Conservation (phyloP, 768 basidiomycete genomes). For the Lentinula aciculospora region DNA sequence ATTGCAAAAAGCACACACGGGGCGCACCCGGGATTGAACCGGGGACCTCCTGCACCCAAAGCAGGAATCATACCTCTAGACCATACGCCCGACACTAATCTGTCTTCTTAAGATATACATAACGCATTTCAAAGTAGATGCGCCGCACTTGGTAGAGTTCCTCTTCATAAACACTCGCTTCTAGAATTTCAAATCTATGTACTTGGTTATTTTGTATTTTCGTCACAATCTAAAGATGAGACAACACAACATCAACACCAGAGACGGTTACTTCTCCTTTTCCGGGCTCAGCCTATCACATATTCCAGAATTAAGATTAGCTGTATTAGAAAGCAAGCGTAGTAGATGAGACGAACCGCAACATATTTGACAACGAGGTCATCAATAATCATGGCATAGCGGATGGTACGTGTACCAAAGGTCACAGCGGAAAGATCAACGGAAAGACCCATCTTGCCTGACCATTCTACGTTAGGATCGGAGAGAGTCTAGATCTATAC, state of each 20-base stretch:
- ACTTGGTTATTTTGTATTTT: too few species aligned
- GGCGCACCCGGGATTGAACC: conserved; percentile 2
- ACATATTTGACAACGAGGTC: conserved; percentile 67
- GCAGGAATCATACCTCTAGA: conserved; percentile 2
- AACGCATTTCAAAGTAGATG: too few species aligned
- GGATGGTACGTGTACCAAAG: conserved; percentile 52
- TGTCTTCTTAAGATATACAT: too few species aligned
- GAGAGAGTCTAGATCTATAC: conserved; percentile 59
- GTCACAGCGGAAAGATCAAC: conserved; percentile 43
- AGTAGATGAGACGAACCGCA: conserved; percentile 45
- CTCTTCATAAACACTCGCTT: too few species aligned
- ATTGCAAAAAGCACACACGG: not conserved
- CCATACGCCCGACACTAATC: not conserved
- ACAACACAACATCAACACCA: conserved; percentile 53
- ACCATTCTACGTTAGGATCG: conserved; percentile 53
- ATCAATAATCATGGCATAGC: conserved; percentile 64
- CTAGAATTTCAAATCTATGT: too few species aligned
- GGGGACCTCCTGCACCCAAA: conserved; percentile 1
- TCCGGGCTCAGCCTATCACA: conserved; percentile 46
- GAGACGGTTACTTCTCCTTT: conserved; percentile 51
- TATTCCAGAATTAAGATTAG: too few species aligned
- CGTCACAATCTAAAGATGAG: conserved; percentile 35
- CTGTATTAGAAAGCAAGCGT: too few species aligned
- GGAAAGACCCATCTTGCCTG: conserved; percentile 46
- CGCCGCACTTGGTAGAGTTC: too few species aligned